Percentiles rank a stretch among this genome's conserved stretches.
Conservation (phyloP, 2,329 filamentous ascomycete genomes). For the Phyllachora maydis region DNA sequence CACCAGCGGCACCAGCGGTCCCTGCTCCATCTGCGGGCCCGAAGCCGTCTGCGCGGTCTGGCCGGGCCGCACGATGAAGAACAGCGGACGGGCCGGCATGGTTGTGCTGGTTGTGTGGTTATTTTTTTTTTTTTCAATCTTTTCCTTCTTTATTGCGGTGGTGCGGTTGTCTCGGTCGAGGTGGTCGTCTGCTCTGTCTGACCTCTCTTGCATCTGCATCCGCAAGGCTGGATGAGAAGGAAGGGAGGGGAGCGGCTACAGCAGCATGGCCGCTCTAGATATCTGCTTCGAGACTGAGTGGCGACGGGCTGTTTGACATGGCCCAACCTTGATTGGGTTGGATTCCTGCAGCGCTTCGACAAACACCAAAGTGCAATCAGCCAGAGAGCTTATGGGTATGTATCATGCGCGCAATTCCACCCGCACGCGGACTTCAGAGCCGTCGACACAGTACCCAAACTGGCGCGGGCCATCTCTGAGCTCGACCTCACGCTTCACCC, state of each 20-base stretch:
- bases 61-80: slow-evolving; percentile 22
- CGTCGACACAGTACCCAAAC: slow-evolving; percentile 69
- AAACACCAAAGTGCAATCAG: background rate
- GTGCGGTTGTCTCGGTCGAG: too few relatives aligned
- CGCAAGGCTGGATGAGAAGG: too few relatives aligned
- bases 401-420: slow-evolving; percentile 35
- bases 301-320: too few relatives aligned
- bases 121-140: background rate
- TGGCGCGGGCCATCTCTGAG: slow-evolving; percentile 61
- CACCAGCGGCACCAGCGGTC: slow-evolving; percentile 28
- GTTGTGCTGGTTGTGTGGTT: slow-evolving; percentile 1
- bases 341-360: background rate
- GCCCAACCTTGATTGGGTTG: too few relatives aligned
- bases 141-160: too few relatives aligned
- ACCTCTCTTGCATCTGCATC: too few relatives aligned
- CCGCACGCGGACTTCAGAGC: slow-evolving; percentile 45
- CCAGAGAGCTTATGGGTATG: background rate
- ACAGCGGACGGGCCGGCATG: slow-evolving; percentile 8
- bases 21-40: slow-evolving; percentile 8
- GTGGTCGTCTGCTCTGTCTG: too few relatives aligned
- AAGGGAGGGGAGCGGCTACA: too few relatives aligned
- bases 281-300: too few relatives aligned
- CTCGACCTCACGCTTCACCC: slow-evolving; percentile 61
- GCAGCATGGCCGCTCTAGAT: too few relatives aligned
- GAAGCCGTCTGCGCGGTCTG: slow-evolving; percentile 9